Base-by-base conservation (phyloP, 495 filamentous ascomycete species). In the Tuber calosporum region DNA sequence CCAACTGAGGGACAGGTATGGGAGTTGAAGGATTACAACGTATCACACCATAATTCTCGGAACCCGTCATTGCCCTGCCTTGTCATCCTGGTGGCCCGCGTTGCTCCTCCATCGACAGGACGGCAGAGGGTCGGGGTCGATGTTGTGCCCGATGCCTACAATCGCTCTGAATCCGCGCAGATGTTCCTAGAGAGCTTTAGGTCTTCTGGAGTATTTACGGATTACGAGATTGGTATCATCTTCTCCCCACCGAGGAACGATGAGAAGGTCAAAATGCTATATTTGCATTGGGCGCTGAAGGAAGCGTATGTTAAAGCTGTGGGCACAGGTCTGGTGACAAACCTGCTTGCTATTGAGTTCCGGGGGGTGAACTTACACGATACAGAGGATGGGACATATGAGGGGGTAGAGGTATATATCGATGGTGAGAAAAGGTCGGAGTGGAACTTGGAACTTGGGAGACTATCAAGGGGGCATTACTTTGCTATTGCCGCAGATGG, bases 221-320 rank as follows among this genome's bases (percentile, higher is more conserved):
- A 48, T 8, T 37, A 38, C 67, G 80, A 81, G 74, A 67, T 72
- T 40, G 48, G 34, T 36, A 42, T 30, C 30, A 79, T 79, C 66
- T 71, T 58, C 34, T 72, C 68, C 9, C 67, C 39, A 17, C 37
- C 42, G 37, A 67, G 39, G 30, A 68, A 71, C 38, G 68, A 69
- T 17, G 75, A 75, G 42, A 72, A 43, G 26, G 70, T 79, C 6
- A 77, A 72, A 70, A 69, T 73, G 72, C 40, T 81, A 39, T 81
- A 77, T 17, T 70, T 81, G 66, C 71, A 77, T 62, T 81, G 80
- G 80, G 79, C 74, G 22, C 19, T 81, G 58, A 81, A 81, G 66
- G 80, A 81, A 53, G 80, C 80, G n/a, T 81, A 81, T 53, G 79
- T 75, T 68, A 81, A 81, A 70, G 80, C 80, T 36, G 68, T 79